Conservation (phyloP, 2,329 filamentous ascomycete genomes). For the Beauveria pseudobassiana region DNA sequence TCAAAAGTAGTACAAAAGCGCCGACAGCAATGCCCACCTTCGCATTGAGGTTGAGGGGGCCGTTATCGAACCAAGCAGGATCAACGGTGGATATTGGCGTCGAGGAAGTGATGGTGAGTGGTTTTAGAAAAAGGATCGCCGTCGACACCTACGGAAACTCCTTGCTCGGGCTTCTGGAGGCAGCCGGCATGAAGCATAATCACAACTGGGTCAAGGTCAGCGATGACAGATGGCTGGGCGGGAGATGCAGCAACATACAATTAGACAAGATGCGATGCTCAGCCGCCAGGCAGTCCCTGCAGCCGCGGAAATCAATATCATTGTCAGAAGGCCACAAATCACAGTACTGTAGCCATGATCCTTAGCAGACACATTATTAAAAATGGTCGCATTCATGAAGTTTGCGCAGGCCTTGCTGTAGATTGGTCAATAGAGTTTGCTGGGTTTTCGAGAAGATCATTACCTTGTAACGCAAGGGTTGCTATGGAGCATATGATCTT, state of each 20-base stretch:
- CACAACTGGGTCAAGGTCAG: conserved; percentile 32
- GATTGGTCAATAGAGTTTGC: conserved; percentile 18
- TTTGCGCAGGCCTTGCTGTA: conserved; percentile 45
- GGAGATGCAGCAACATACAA: conserved; percentile 31
- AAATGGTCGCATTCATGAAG: conserved; percentile 39
- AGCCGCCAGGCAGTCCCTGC: conserved; percentile 38
- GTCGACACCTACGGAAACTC: conserved; percentile 39
- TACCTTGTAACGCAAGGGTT: conserved; percentile 48
- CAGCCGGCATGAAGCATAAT: conserved; percentile 50
- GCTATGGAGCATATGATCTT: conserved; percentile 27
- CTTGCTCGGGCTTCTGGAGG: conserved; percentile 39
- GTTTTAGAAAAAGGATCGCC: conserved; percentile 45
- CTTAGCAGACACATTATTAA: conserved; percentile 39
- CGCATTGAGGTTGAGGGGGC: conserved; percentile 43
- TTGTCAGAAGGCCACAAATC: conserved; percentile 35
- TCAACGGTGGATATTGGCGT: conserved; percentile 32
- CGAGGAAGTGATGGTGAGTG: conserved; percentile 40
- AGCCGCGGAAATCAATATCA: conserved; percentile 30
- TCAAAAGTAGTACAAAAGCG: conserved; percentile 39
- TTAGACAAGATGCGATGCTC: conserved; percentile 41
- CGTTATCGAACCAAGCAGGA: conserved; percentile 32
- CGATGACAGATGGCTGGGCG: neutral
- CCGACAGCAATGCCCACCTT: conserved; percentile 53
- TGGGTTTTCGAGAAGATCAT: neutral
- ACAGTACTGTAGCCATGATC: conserved; percentile 46